These are phyloP conservation scores for Plantago ovata DNA, from an alignment of 257 asterid species.

Conservation along the genomic window DNA sequence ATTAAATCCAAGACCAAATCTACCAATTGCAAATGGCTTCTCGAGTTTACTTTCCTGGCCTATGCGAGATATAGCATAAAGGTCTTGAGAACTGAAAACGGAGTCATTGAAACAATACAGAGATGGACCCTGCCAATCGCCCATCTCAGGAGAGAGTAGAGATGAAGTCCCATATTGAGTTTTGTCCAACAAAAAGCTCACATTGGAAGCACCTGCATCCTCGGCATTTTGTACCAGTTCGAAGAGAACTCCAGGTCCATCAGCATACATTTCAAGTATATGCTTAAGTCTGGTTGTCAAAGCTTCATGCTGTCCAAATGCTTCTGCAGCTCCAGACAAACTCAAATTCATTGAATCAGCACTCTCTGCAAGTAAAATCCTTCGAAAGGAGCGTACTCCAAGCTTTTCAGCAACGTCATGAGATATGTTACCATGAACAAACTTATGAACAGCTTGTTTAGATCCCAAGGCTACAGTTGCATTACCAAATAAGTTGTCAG, in stretches of 20 bases:
- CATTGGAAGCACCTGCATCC: constrained; percentile 93
- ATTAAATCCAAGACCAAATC: constrained; percentile 97
- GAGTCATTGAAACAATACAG: constrained; percentile 94
- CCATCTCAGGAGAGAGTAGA: constrained; percentile 97
- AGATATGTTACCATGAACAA: constrained; percentile 86
- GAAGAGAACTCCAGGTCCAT: constrained; percentile 89
- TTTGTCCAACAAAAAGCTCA: constrained; percentile 82
- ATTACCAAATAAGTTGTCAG: constrained; percentile 49
- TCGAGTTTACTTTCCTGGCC: constrained; percentile 98
- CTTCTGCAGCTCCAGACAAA: constrained; percentile 97
- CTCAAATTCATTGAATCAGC: constrained; percentile 95
- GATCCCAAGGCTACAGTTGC: constrained; percentile 47
- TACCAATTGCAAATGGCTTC: constrained; percentile 96
- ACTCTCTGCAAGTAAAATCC: constrained; percentile 93
- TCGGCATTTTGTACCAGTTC: constrained; percentile 97
- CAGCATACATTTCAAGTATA: constrained; percentile 98
- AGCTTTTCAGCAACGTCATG: constrained; percentile 97
- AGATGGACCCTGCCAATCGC: constrained; percentile 99
- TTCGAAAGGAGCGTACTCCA: constrained; percentile 86
- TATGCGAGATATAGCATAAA: constrained; percentile 92
- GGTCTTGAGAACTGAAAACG: constrained; percentile 90
- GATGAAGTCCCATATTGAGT: constrained; percentile 89
- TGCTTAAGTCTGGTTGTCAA: constrained; percentile 93
- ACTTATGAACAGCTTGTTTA: constrained; percentile 61
- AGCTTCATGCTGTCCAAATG: constrained; percentile 98